phyloP scores from a whole-genome alignment of 148 eudicot species.

The Fallopia convolvulus region DNA sequence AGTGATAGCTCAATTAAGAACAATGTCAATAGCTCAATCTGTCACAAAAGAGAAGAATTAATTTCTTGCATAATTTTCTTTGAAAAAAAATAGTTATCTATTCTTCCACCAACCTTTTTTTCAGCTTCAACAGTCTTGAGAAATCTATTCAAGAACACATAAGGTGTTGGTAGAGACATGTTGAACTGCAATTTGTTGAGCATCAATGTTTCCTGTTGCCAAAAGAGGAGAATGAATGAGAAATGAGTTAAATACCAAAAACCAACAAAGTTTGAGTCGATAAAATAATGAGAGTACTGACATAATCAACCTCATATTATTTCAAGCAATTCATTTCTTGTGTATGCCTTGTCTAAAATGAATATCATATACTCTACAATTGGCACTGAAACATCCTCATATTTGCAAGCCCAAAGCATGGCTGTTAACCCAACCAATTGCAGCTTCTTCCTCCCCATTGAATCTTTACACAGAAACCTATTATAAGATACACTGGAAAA shows the following conservation, averaged over 20 bases:
- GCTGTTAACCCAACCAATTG: slow-evolving; percentile 84
- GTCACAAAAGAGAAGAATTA: slow-evolving; percentile 3
- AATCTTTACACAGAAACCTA: slow-evolving; percentile 54
- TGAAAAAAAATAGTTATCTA: no score
- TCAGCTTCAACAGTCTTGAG: slow-evolving; percentile 73
- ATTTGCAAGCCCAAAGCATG: slow-evolving; percentile 83
- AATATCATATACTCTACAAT: slow-evolving; percentile 74
- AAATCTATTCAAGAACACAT: slow-evolving; percentile 59
- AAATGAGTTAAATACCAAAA: not conserved
- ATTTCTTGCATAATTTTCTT: no score
- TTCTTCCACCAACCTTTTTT: slow-evolving; percentile 22
- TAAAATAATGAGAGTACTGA: not conserved
- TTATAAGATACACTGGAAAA: slow-evolving; percentile 67
- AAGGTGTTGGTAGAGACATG: slow-evolving; percentile 71
- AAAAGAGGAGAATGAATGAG: not conserved
- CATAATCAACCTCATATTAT: no score
- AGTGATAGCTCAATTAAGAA: slow-evolving; percentile 40
- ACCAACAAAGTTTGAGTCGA: not conserved
- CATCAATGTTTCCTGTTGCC: slow-evolving; percentile 55
- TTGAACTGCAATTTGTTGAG: slow-evolving; percentile 63
- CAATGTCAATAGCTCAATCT: slow-evolving; percentile 55
- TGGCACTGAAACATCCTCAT: slow-evolving; percentile 87
- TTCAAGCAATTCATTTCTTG: slow-evolving; percentile 63
- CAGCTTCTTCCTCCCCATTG: slow-evolving; percentile 71
- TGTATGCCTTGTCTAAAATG: slow-evolving; percentile 85